Evolutionary conservation across 2,329 filamentous ascomycete genomes (phyloP).

Genomic region (Capronia coronata): DNA sequence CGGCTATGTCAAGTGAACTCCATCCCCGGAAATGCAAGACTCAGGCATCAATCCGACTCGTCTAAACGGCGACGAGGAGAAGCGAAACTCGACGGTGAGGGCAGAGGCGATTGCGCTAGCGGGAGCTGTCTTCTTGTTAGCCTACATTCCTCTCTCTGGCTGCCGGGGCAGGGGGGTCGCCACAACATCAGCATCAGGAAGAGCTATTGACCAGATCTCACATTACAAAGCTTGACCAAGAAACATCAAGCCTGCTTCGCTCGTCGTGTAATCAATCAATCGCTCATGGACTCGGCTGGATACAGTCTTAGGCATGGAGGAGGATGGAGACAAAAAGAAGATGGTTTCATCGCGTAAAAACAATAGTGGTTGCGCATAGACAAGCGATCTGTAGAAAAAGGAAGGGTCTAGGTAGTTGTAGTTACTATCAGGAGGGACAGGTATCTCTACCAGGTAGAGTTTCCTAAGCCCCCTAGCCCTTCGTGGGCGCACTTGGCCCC

Average conservation of each 20-base stretch:
- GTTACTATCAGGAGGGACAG: too few species aligned
- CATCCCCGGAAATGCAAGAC: slow-evolving; percentile 4
- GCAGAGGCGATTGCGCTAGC: slow-evolving; percentile 6
- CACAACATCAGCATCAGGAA: slow-evolving; percentile 8
- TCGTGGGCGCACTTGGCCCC: background rate
- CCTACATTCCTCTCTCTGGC: slow-evolving; percentile 13
- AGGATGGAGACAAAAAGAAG: too few species aligned
- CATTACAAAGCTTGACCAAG: slow-evolving; percentile 4
- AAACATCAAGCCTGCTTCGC: background rate
- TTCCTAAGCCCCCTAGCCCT: too few species aligned
- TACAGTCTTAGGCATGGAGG: too few species aligned
- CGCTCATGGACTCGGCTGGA: too few species aligned
- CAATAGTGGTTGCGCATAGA: background rate
- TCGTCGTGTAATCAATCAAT: background rate
- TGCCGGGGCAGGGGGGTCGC: slow-evolving; percentile 6
- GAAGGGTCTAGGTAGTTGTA: background rate
- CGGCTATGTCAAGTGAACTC: slow-evolving; percentile 1
- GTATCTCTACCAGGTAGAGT: too few species aligned
- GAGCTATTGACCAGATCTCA: slow-evolving; percentile 6
- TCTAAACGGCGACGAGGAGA: slow-evolving; percentile 7
- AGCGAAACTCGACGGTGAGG: background rate
- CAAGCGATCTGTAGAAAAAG: background rate
- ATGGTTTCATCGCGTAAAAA: too few species aligned
- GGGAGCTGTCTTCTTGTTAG: slow-evolving; percentile 9
- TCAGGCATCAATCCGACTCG: slow-evolving; percentile 10